phyloP scores from a whole-genome alignment of 164 flowering plant species.

The Taxillus chinensis region DNA sequence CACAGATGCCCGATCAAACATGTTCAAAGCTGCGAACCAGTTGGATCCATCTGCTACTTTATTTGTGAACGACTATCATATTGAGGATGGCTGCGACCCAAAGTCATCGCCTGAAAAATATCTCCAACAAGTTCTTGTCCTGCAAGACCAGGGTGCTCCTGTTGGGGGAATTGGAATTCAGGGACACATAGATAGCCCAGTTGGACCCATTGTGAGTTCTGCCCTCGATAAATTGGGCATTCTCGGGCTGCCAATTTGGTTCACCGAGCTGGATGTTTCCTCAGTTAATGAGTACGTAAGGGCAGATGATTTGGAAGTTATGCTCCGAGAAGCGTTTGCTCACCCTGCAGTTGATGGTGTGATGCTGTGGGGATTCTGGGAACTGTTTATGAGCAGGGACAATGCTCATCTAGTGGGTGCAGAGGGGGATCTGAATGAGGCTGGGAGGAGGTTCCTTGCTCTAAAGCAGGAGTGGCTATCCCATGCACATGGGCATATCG shows the following conservation, averaged over 20 bases:
- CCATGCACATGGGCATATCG: conserved; percentile 46
- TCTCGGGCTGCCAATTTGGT: conserved; percentile 93
- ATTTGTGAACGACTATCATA: conserved; percentile 85
- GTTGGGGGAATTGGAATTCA: conserved; percentile 91
- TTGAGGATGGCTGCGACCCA: conserved; percentile 78
- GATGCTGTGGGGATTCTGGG: conserved; percentile 98
- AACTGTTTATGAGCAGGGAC: conserved; percentile 81
- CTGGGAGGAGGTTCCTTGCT: conserved; percentile 55
- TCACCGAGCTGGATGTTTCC: conserved; percentile 87
- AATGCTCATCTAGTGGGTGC: conserved; percentile 75
- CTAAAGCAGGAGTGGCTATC: conserved; percentile 78
- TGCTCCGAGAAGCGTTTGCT: conserved; percentile 84
- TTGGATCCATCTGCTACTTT: conserved; percentile 67
- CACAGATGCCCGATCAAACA: conserved; percentile 54
- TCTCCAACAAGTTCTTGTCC: conserved; percentile 54
- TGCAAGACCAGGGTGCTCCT: conserved; percentile 83
- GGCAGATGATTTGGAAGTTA: conserved; percentile 91
- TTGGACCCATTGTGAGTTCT: conserved; percentile 64
- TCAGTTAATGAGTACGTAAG: conserved; percentile 70
- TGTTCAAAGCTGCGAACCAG: conserved; percentile 77
- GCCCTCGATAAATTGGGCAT: conserved; percentile 72
- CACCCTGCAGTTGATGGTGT: conserved; percentile 89
- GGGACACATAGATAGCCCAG: conserved; percentile 82
- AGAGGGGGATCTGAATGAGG: conserved; percentile 79
- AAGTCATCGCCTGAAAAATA: conserved; percentile 79